A percentile compares a stretch with the other conserved stretches of the same genome.
Evolutionary conservation across 495 filamentous ascomycete species (phyloP).

Genomic region (Aspergillus funiculosus): DNA sequence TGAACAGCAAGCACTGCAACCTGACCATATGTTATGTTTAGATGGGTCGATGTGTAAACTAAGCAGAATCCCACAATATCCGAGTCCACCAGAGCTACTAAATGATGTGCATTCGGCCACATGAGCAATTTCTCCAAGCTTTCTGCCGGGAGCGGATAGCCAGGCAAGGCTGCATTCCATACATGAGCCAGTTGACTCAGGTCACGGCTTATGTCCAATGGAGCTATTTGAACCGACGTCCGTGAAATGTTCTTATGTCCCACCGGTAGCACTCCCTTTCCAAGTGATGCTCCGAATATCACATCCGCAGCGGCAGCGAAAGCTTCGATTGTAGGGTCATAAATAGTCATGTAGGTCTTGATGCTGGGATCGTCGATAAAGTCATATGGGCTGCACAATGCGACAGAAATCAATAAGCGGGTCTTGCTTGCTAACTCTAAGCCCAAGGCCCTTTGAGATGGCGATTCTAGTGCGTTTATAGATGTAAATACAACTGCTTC

Average conservation of each 20-base stretch:
- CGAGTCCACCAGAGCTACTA: slow-evolving; percentile 25
- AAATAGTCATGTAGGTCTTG: slow-evolving; percentile 43
- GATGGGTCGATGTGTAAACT: slow-evolving; percentile 28
- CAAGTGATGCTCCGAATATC: slow-evolving; percentile 34
- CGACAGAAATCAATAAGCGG: slow-evolving; percentile 34
- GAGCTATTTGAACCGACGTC: slow-evolving; percentile 16
- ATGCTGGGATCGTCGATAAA: slow-evolving; percentile 38
- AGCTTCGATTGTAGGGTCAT: slow-evolving; percentile 45
- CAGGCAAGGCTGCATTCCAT: slow-evolving; percentile 41
- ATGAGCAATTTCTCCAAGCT: slow-evolving; percentile 27
- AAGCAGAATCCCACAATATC: slow-evolving; percentile 36
- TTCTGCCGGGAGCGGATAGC: slow-evolving; percentile 30
- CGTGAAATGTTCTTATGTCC: slow-evolving; percentile 14
- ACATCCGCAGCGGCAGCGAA: slow-evolving; percentile 37
- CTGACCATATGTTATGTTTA: slow-evolving; percentile 23
- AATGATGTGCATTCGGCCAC: slow-evolving; percentile 27
- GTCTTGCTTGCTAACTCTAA: slow-evolving; percentile 28
- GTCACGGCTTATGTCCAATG: slow-evolving; percentile 25
- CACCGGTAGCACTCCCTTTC: slow-evolving; percentile 38
- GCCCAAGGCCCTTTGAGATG: slow-evolving; percentile 36
- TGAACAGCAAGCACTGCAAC: slow-evolving; percentile 41
- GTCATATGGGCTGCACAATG: slow-evolving; percentile 46
- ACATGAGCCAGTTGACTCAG: slow-evolving; percentile 25
- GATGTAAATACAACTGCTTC: slow-evolving; percentile 40
- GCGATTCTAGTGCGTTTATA: slow-evolving; percentile 39